phyloP scores from a whole-genome alignment of 2,329 filamentous ascomycete species.

The Hirsutella rhossiliensis region DNA sequence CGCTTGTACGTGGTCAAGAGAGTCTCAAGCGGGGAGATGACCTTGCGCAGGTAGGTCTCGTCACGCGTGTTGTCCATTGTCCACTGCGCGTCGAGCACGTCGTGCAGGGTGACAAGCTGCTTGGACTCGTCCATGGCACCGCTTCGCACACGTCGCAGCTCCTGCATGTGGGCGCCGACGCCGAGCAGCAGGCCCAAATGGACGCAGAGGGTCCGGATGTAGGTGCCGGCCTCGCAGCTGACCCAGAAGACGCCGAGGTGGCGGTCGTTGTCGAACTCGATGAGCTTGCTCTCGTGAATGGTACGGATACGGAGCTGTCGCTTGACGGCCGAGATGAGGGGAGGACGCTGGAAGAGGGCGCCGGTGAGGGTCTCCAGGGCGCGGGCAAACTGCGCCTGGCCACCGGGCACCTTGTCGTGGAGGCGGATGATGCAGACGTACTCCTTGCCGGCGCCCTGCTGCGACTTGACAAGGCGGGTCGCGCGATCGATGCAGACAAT shows the following conservation, averaged over 20 bases:
- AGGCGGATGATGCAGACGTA: slow-evolving; percentile 93
- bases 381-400: slow-evolving; percentile 82
- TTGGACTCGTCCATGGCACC: slow-evolving; percentile 91
- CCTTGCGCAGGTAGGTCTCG: slow-evolving; percentile 80
- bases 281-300: slow-evolving; percentile 91
- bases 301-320: slow-evolving; percentile 95
- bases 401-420: slow-evolving; percentile 89
- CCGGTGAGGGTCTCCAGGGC: slow-evolving; percentile 93
- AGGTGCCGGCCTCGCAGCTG: slow-evolving; percentile 92
- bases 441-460: slow-evolving; percentile 98
- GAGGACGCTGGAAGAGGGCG: slow-evolving; percentile 83
- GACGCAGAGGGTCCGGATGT: slow-evolving; percentile 96
- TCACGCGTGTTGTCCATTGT: slow-evolving; percentile 90
- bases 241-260: slow-evolving; percentile 99
- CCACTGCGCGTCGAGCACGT: slow-evolving; percentile 86
- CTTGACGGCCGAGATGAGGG: slow-evolving; percentile 97
- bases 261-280: slow-evolving; percentile 97
- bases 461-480: slow-evolving; percentile 94
- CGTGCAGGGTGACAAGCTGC: slow-evolving; percentile 81
- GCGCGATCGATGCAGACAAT: slow-evolving; percentile 95
- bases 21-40: slow-evolving; percentile 87
- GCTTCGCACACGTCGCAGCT: slow-evolving; percentile 83
- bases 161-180: slow-evolving; percentile 96
- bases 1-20: slow-evolving; percentile 90
- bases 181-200: slow-evolving; percentile 67